Evolutionary conservation across 495 filamentous ascomycete species (phyloP).

Genomic region (Rostrohypoxylon terebratum): DNA sequence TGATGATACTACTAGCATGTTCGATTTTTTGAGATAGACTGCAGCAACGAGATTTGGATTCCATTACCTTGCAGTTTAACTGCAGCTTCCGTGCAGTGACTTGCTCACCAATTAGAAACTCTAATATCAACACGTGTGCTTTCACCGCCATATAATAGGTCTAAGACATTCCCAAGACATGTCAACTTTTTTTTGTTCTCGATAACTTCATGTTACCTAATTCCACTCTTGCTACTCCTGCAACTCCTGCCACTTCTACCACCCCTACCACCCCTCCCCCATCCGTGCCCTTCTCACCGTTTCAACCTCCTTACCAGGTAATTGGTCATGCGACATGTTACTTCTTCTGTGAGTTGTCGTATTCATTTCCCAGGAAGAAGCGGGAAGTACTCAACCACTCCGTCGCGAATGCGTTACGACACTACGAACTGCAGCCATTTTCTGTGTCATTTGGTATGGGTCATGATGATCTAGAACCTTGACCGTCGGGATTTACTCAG

Average conservation of each 20-base stretch:
- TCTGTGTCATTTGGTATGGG: constrained; percentile 15
- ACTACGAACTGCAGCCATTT: constrained; percentile 27
- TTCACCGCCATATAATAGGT: constrained; percentile 42
- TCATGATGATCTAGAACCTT: constrained; percentile 16
- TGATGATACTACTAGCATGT: too few relatives aligned
- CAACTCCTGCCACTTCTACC: background rate
- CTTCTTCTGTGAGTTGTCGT: constrained; percentile 26
- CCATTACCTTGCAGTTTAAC: background rate
- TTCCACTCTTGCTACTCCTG: background rate
- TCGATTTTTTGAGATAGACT: constrained; percentile 7
- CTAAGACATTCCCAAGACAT: constrained; percentile 4
- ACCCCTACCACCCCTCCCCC: background rate
- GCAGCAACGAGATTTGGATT: constrained; percentile 13
- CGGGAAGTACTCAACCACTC: background rate
- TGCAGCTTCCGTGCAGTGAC: background rate
- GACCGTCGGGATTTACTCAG: background rate
- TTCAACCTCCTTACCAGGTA: constrained; percentile 15
- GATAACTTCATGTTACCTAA: constrained; percentile 29
- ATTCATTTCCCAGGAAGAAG: constrained; percentile 19
- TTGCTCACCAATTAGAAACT: constrained; percentile 28
- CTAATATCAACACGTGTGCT: constrained; percentile 35
- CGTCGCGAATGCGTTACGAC: constrained; percentile 23
- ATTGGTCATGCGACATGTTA: constrained; percentile 36
- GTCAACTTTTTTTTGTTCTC: constrained; percentile 10
- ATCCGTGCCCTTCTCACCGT: background rate